Conservation (phyloP, 768 basidiomycete genomes). For the Nevesoporus exiguus region DNA sequence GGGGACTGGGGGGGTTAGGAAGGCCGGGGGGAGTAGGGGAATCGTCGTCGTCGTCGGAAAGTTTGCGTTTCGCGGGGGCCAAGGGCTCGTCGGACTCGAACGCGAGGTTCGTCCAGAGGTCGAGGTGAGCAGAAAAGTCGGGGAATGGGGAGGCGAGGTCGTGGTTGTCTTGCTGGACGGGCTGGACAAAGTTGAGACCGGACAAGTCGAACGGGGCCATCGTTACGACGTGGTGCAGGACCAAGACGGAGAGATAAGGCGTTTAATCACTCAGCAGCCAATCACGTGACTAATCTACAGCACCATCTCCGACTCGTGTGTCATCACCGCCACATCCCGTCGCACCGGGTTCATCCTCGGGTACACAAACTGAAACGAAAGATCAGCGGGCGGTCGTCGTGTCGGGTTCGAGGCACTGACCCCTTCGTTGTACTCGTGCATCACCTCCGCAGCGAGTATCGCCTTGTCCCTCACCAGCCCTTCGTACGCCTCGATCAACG, state of each 20-base stretch:
- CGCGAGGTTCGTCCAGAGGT: conserved; percentile 79
- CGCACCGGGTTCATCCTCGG: conserved; percentile 77
- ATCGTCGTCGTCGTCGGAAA: conserved; percentile 29
- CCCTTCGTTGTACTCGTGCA: conserved; percentile 80
- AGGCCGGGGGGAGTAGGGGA: neutral
- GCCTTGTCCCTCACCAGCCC: conserved; percentile 69
- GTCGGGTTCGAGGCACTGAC: conserved; percentile 39
- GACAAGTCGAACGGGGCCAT: conserved; percentile 68
- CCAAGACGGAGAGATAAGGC: conserved; percentile 7
- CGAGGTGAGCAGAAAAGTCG: conserved; percentile 73
- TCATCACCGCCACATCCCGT: conserved; percentile 80
- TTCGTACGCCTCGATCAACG: conserved; percentile 42
- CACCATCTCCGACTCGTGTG: conserved; percentile 73
- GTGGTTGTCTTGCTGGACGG: conserved; percentile 42
- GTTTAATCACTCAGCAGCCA: neutral
- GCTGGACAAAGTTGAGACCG: conserved; percentile 77
- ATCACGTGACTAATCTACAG: conserved; percentile 10
- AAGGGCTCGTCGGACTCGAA: conserved; percentile 75
- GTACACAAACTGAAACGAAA: conserved; percentile 66
- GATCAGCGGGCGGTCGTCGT: neutral
- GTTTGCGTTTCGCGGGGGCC: conserved; percentile 35
- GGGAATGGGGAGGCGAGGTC: conserved; percentile 63
- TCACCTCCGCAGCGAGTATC: conserved; percentile 73
- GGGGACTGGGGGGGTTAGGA: conserved; percentile 31
- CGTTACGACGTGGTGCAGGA: neutral